Evolutionary conservation across 345 rosid species (phyloP).

Genomic region (Luvunga scandens): DNA sequence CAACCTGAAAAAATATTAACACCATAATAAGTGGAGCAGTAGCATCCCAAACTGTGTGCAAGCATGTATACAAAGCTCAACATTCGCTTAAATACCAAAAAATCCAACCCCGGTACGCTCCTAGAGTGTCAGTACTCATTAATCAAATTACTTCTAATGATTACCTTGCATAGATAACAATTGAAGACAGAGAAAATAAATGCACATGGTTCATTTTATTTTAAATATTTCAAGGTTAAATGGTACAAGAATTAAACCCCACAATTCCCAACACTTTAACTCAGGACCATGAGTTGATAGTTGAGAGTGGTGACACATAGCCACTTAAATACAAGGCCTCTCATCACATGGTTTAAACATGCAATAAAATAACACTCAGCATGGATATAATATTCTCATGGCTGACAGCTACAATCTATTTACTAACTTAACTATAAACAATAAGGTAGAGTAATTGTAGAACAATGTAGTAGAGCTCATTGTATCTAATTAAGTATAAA

Average conservation of each 20-base stretch:
- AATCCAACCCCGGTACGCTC: neutral
- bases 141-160: neutral
- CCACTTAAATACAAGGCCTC: neutral
- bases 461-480: neutral
- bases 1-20: conserved; percentile 50
- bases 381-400: neutral
- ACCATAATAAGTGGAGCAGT: neutral
- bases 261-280: neutral
- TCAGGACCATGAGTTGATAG: neutral
- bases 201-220: neutral
- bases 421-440: neutral
- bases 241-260: neutral
- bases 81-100: neutral
- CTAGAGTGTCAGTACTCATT: neutral
- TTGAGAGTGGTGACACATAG: neutral
- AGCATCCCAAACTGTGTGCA: neutral
- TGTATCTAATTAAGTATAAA: neutral
- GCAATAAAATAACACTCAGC: neutral
- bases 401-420: neutral
- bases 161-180: neutral
- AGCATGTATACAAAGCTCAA: neutral
- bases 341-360: neutral
- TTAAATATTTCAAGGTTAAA: neutral
- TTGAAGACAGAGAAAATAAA: neutral
- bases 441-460: neutral